Percentiles rank a stretch among this genome's conserved stretches.
Evolutionary conservation across 2,329 filamentous ascomycete genomes (phyloP).

Genomic region (Cladorrhinum sp.): DNA sequence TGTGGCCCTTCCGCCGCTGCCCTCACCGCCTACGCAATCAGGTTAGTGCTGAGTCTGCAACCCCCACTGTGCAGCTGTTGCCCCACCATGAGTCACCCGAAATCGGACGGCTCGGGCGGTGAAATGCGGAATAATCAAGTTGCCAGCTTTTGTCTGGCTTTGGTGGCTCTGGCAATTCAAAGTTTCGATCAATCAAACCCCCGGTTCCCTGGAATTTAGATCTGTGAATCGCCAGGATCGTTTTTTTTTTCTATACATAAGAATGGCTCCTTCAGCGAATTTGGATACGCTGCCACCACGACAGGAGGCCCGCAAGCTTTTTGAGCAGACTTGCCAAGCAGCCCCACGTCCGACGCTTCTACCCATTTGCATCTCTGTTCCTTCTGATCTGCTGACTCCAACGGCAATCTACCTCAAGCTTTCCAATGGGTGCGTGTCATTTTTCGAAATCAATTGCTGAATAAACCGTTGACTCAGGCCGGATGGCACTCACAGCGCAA

Average conservation of each 20-base stretch:
- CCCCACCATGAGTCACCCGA: conserved; percentile 22
- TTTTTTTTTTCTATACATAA: background rate
- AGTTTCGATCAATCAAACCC: background rate
- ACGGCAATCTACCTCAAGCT: conserved; percentile 95
- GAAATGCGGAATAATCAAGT: background rate
- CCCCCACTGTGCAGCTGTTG: background rate
- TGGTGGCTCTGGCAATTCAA: background rate
- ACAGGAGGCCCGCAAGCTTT: conserved; percentile 24
- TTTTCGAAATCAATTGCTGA: background rate
- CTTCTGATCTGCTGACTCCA: conserved; percentile 89
- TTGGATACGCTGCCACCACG: conserved; percentile 28
- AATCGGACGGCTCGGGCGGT: conserved; percentile 14
- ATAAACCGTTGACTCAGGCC: background rate
- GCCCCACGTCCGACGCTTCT: conserved; percentile 59
- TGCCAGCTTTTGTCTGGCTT: conserved; percentile 6
- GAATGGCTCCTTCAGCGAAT: conserved; percentile 21
- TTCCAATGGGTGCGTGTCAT: conserved; percentile 45
- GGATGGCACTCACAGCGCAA: conserved; percentile 18
- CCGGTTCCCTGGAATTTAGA: background rate
- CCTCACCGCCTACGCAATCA: background rate
- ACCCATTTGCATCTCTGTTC: conserved; percentile 75
- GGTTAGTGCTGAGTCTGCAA: background rate
- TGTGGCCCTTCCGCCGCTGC: background rate
- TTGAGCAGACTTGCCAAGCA: conserved; percentile 23
- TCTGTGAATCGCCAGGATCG: background rate